Evolutionary conservation across 345 rosid genomes (phyloP), one percentile per base, ranked within the genome.

Genomic region (Rhodamnia argentea): DNA sequence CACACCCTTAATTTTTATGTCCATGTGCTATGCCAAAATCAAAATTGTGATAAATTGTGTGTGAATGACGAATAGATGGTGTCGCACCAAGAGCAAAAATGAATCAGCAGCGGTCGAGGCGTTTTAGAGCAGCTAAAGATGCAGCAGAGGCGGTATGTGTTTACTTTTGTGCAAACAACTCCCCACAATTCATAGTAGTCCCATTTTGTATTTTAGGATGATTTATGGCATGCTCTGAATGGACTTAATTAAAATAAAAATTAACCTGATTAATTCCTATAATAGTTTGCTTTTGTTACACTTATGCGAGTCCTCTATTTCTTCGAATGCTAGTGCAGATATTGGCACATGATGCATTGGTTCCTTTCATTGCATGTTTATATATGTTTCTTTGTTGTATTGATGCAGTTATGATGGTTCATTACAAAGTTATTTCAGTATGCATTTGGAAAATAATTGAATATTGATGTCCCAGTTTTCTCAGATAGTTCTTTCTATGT

Each of bases 21-120:
- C 47, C 81, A 37, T 37, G 5, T 70, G 23, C 14, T 22, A 20
- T 70, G 81, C 37, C 81, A 37, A 70, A 70, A 70, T 32, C 47
- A 10, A 37, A 70, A 70, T 70, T 9, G 47, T 83, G 60, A 52
- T 83, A 32, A 87, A 55, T 85, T 89, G 54, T 83, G 85, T 87
- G 37, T 86, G 76, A 87, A 58, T 82, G 81, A 57, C 88, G 82
- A 59, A 86, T 88, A 97, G 99, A 97, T 88, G 98, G 99, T 84
- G 99, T 97, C 18, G 99, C 99, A 37, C 99, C 99, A 50, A 92
- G 99, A 85, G 99, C 99, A 18, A 96, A 97, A 89, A 97, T 97
- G 98, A 97, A 97, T 89, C 99, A 96, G 83, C 99, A 97, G 85
- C 92, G 99, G 27, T 94, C 98, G 27, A 93, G 99, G 93, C 93